Conservation (phyloP, 192 early-diverging fungal genomes). For the Umbelopsis vinacea region DNA sequence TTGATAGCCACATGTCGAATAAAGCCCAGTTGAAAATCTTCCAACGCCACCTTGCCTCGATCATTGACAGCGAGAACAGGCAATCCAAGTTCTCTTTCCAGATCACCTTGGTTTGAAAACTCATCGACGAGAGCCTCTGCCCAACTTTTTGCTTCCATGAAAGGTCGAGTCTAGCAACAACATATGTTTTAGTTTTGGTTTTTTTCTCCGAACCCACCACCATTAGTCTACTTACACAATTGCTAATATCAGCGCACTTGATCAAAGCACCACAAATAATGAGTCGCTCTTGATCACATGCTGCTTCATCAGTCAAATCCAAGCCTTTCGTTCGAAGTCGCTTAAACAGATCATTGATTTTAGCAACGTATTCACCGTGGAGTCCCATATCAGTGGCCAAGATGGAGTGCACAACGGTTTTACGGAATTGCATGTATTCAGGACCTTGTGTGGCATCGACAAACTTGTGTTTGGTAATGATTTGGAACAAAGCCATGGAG, state of each 20-base stretch:
- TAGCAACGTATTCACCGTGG: constrained; percentile 78
- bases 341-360: constrained; percentile 64
- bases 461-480: constrained; percentile 53
- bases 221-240: constrained; percentile 54
- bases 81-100: constrained; percentile 74
- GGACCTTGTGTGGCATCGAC: neutral
- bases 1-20: constrained; percentile 54
- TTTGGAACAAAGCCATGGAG: constrained; percentile 71
- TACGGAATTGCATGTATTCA: constrained; percentile 62
- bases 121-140: constrained; percentile 70
- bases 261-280: constrained; percentile 74
- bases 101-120: constrained; percentile 73
- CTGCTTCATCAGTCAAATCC: constrained; percentile 44
- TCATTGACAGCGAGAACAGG: constrained; percentile 55
- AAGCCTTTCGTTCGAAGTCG: constrained; percentile 47
- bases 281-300: constrained; percentile 59
- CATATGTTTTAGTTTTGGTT: too few relatives aligned
- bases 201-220: too few relatives aligned
- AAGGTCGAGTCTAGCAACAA: constrained; percentile 62
- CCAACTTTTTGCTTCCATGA: constrained; percentile 74
- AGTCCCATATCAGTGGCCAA: constrained; percentile 84
- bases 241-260: constrained; percentile 85
- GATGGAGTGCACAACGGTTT: constrained; percentile 72
- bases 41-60: constrained; percentile 45
- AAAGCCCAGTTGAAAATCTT: constrained; percentile 56